Evolutionary conservation across 2,329 filamentous ascomycete genomes (phyloP).

Genomic region (Pseudogymnoascus sp.): DNA sequence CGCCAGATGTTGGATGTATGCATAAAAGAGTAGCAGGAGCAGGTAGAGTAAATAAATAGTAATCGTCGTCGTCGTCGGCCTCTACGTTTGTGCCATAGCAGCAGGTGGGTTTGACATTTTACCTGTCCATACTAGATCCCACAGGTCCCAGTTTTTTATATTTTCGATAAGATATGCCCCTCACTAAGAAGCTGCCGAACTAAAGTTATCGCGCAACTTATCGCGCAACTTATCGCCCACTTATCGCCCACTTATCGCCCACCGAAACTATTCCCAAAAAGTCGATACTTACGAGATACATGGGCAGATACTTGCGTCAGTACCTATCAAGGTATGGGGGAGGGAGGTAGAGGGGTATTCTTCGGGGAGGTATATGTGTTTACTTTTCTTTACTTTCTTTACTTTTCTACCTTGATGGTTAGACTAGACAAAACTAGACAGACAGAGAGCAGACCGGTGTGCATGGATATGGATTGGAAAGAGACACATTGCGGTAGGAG

Average conservation of each 20-base stretch:
- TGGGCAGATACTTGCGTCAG: neutral
- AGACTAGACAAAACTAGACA: neutral
- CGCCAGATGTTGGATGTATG: too few species aligned
- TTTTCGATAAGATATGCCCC: neutral
- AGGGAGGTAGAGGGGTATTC: neutral
- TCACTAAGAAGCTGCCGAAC: neutral
- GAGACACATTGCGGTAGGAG: neutral
- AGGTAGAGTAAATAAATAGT: too few species aligned
- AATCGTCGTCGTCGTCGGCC: too few species aligned
- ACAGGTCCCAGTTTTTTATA: too few species aligned
- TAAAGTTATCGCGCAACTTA: neutral
- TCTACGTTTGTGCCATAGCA: too few species aligned
- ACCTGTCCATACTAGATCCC: too few species aligned
- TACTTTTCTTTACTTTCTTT: too few species aligned
- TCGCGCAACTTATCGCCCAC: neutral
- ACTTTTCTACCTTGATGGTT: neutral
- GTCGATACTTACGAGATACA: neutral
- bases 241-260: neutral
- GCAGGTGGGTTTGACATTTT: too few species aligned
- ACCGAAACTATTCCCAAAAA: neutral
- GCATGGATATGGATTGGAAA: neutral
- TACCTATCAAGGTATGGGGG: neutral
- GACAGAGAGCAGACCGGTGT: neutral
- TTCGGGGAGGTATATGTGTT: too few species aligned
- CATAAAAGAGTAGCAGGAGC: too few species aligned